Conservation (phyloP, 1,139 yeast genomes). For the Scheffersomyces cryptocercus region DNA sequence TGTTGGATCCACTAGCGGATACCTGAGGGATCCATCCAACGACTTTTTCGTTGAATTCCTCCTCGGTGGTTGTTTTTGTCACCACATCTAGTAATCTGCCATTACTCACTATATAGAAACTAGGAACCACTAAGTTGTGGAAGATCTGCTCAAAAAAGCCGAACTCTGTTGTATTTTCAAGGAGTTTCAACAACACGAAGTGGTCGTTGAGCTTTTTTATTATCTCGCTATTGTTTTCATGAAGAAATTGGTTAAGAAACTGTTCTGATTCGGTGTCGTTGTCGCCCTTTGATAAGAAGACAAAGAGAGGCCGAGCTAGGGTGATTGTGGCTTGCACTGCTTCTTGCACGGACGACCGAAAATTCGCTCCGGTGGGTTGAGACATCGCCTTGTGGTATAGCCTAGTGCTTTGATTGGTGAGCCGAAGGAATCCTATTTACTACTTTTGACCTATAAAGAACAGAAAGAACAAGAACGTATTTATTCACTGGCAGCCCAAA, state of each 20-base stretch:
- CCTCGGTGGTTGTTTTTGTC: conserved; percentile 25
- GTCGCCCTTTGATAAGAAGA: conserved; percentile 28
- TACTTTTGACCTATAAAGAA: no score
- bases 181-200: conserved; percentile 47
- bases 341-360: conserved; percentile 33
- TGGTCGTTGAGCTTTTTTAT: conserved; percentile 11
- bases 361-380: conserved; percentile 8
- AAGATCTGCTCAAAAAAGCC: conserved; percentile 51
- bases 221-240: conserved; percentile 4
- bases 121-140: conserved; percentile 46
- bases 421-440: no score
- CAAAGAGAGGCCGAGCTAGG: conserved; percentile 41
- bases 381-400: not conserved
- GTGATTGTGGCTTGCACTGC: conserved; percentile 43
- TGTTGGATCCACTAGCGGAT: not conserved
- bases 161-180: conserved; percentile 48
- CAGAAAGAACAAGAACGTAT: no score
- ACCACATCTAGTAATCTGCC: conserved; percentile 49
- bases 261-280: conserved; percentile 17
- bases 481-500: no score
- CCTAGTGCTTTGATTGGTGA: not conserved
- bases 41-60: conserved; percentile 19
- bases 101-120: conserved; percentile 47
- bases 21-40: not conserved
- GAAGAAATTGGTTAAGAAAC: conserved; percentile 24